Conservation (phyloP, 805 yeast species). For the Millerozyma acaciae region DNA sequence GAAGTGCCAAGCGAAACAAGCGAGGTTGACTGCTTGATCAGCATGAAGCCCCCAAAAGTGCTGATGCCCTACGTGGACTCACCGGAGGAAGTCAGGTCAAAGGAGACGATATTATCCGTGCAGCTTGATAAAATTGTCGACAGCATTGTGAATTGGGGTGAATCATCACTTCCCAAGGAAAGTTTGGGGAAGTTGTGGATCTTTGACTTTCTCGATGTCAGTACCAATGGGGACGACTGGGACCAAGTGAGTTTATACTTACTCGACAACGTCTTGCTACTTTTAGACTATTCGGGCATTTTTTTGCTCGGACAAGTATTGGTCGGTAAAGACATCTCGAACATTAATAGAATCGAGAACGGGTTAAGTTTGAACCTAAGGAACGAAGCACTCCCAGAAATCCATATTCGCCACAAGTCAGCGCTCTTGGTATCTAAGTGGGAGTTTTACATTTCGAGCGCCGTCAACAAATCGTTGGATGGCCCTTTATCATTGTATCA, state of each 20-base stretch:
- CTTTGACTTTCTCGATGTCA: conserved; percentile 42
- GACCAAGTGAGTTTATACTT: conserved; percentile 30
- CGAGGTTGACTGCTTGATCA: conserved; percentile 16
- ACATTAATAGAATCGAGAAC: conserved; percentile 19
- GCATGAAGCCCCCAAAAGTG: conserved; percentile 19
- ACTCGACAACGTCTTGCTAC: conserved; percentile 26
- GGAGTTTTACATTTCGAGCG: conserved; percentile 28
- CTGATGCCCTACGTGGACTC: too few relatives aligned
- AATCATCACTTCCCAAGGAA: conserved; percentile 6
- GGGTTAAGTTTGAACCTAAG: conserved; percentile 34
- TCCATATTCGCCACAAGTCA: conserved; percentile 29
- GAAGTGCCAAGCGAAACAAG: conserved; percentile 2
- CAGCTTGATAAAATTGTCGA: too few relatives aligned
- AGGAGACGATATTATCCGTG: too few relatives aligned
- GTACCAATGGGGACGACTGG: conserved; percentile 43
- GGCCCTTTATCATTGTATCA: conserved; percentile 35
- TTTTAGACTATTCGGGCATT: conserved; percentile 17
- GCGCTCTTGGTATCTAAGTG: conserved; percentile 38
- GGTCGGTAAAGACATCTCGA: conserved; percentile 31
- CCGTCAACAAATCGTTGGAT: conserved; percentile 9
- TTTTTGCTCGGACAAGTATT: conserved; percentile 40
- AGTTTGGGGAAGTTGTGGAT: conserved; percentile 25
- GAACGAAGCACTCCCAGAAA: conserved; percentile 42
- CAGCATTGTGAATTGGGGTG: conserved; percentile 3
- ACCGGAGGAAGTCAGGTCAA: conserved; percentile 5